Evolutionary conservation across 2,329 filamentous ascomycete species (phyloP).

Genomic region (Fusarium newnesense): DNA sequence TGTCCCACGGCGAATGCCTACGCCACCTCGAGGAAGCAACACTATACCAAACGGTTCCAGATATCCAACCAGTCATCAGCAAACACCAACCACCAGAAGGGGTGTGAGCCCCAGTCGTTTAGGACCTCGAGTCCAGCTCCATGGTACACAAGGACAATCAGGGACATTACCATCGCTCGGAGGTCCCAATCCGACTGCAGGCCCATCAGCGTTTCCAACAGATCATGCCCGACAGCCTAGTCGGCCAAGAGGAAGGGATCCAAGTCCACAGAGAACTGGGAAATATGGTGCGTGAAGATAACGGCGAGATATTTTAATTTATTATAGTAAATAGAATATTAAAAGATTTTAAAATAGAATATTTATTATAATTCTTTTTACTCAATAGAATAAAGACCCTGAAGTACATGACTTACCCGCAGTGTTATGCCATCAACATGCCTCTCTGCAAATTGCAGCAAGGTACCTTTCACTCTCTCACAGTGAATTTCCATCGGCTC

Average conservation of each 20-base stretch:
- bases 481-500: too few relatives aligned
- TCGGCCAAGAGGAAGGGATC: not conserved
- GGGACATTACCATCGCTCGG: not conserved
- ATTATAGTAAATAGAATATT: too few relatives aligned
- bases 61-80: not conserved
- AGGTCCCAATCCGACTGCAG: fast-evolving
- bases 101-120: not conserved
- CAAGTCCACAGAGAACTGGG: too few relatives aligned
- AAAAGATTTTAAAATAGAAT: too few relatives aligned
- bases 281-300: too few relatives aligned
- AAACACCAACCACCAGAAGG: not conserved
- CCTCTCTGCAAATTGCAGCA: too few relatives aligned
- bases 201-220: not conserved
- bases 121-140: not conserved
- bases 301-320: too few relatives aligned
- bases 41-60: fast-evolving
- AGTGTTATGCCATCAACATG: too few relatives aligned
- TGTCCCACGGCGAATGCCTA: not conserved
- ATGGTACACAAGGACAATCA: not conserved
- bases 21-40: not conserved
- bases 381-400: too few relatives aligned
- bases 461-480: too few relatives aligned
- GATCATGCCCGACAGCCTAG: not conserved
- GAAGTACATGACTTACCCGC: too few relatives aligned
- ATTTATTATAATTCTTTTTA: too few relatives aligned